A percentile compares a stretch with the other conserved stretches of the same genome.
These are phyloP conservation scores for Fusarium sp. DNA, from an alignment of 2,329 filamentous ascomycete species.

Conservation along the genomic window DNA sequence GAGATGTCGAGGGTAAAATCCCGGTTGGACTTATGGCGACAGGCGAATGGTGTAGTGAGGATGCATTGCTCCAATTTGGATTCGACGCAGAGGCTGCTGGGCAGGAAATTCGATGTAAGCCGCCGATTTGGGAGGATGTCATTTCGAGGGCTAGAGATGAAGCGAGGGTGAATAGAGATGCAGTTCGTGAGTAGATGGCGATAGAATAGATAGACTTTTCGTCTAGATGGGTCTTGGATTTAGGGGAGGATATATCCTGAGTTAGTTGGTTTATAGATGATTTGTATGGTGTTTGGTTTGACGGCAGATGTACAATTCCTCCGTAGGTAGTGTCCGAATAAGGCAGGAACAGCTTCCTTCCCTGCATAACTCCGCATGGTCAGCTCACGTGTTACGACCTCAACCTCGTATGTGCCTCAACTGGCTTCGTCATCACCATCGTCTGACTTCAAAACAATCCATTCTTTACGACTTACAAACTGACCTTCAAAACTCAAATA, in stretches of 20 bases:
- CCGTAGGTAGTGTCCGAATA: neutral
- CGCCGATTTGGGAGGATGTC: conserved; percentile 37
- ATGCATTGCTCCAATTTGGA: conserved; percentile 60
- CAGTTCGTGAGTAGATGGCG: neutral
- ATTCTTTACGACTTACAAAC: too few relatives aligned
- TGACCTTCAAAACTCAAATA: too few relatives aligned
- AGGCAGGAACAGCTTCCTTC: neutral
- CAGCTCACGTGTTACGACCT: conserved; percentile 15
- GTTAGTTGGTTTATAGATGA: conserved; percentile 4
- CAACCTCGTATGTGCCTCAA: neutral
- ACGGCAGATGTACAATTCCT: too few relatives aligned
- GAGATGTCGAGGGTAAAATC: conserved; percentile 54
- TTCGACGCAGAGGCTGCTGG: conserved; percentile 58
- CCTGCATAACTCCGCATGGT: conserved; percentile 16
- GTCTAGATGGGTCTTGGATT: too few relatives aligned
- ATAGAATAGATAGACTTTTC: neutral
- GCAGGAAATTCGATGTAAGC: conserved; percentile 22
- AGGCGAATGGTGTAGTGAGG: conserved; percentile 65
- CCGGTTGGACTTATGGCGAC: conserved; percentile 67
- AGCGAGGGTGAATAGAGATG: neutral
- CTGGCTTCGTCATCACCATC: neutral
- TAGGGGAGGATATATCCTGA: conserved; percentile 18
- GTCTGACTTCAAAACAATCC: too few relatives aligned
- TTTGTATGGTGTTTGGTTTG: neutral
- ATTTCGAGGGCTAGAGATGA: conserved; percentile 21